These are phyloP conservation scores for Trypanosoma platydactyli DNA, from an alignment of 208 protist genomes.

Conservation along the genomic window DNA sequence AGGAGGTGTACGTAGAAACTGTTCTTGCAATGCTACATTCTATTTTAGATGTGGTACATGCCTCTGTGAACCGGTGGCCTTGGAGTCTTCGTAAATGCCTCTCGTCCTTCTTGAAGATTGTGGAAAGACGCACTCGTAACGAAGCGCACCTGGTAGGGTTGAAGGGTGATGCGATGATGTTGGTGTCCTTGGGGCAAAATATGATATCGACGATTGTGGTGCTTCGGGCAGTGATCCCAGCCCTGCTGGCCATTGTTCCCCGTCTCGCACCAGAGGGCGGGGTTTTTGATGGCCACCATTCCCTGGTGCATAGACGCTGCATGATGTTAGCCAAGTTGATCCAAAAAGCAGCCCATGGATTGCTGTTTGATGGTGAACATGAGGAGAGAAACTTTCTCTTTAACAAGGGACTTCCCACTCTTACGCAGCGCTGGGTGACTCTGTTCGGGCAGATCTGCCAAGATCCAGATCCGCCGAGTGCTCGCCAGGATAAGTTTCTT, in stretches of 20 bases:
- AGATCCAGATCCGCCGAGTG: not conserved
- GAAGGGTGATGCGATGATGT: not conserved
- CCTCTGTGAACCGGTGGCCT: conserved; percentile 8
- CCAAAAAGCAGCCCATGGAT: conserved; percentile 43
- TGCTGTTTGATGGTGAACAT: conserved; percentile 32
- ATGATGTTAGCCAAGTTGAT: conserved; percentile 30
- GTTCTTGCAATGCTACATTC: conserved; percentile 11
- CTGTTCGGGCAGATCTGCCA: conserved; percentile 29
- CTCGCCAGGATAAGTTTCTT: conserved; percentile 1
- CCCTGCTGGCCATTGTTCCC: conserved; percentile 34
- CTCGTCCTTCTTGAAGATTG: not conserved
- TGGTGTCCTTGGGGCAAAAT: conserved; percentile 34
- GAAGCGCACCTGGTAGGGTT: not conserved
- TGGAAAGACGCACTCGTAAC: not conserved
- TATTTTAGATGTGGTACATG: conserved; percentile 15
- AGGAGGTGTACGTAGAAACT: not conserved
- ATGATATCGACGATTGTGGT: conserved; percentile 43
- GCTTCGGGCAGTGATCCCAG: conserved; percentile 34
- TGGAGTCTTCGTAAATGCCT: conserved; percentile 14
- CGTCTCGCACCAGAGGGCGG: conserved; percentile 34
- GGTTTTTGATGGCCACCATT: conserved; percentile 26
- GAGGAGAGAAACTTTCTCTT: conserved; percentile 27
- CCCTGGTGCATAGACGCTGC: conserved; percentile 31
- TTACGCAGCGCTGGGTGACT: conserved; percentile 38
- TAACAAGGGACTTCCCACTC: conserved; percentile 30